Conservation (phyloP, 2,329 filamentous ascomycete species). For the Zymoseptoria crescenta region DNA sequence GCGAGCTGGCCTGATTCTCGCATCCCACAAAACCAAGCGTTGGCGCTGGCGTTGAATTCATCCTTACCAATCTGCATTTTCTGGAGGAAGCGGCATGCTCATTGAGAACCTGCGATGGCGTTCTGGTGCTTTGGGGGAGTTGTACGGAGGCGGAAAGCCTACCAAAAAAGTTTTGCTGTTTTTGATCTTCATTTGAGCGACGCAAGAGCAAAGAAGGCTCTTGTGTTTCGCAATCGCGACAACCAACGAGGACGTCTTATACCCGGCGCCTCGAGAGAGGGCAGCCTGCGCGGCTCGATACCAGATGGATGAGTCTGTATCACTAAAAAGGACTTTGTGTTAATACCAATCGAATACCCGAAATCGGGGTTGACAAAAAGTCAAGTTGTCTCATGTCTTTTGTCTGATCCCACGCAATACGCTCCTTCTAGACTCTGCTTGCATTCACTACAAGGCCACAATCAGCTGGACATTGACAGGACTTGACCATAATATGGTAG, state of each 20-base stretch:
- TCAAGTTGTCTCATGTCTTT: not conserved
- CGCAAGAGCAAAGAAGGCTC: not conserved
- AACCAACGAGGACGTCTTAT: constrained; percentile 8
- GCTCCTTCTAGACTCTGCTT: too few species aligned
- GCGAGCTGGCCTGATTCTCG: constrained; percentile 20
- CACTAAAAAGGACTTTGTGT: not conserved
- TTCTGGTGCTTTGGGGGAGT: constrained; percentile 4
- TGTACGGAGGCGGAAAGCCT: not conserved
- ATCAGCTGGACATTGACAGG: too few species aligned
- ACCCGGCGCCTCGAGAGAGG: constrained; percentile 11
- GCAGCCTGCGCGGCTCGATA: constrained; percentile 8
- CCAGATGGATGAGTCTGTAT: not conserved
- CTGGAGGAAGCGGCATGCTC: not conserved
- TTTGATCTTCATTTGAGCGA: not conserved
- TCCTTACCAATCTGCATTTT: not conserved
- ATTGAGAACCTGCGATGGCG: not conserved
- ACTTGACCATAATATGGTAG: too few species aligned
- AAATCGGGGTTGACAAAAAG: not conserved
- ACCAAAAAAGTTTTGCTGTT: constrained; percentile 4
- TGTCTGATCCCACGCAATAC: too few species aligned
- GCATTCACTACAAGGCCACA: too few species aligned
- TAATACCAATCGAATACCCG: not conserved
- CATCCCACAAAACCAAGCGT: constrained; percentile 15
- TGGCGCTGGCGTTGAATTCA: constrained; percentile 13
- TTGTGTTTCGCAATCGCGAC: constrained; percentile 2